Percentiles rank a stretch among this genome's conserved stretches.
These are phyloP conservation scores for Pistacia vera DNA, from an alignment of 345 rosid genomes.

Conservation along the genomic window DNA sequence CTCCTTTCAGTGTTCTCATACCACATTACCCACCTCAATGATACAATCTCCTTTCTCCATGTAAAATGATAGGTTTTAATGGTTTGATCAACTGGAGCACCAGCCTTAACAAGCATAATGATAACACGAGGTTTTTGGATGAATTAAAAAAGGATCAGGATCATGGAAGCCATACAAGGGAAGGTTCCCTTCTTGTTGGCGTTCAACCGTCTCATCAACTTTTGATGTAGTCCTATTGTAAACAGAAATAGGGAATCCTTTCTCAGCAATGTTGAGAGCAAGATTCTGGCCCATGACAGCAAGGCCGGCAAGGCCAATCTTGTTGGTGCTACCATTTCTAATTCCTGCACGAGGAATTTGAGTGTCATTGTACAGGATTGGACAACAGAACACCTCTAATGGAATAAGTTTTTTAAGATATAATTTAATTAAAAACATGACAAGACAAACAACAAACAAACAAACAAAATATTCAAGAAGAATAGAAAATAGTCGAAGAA, in stretches of 20 bases:
- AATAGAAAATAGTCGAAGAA: background rate
- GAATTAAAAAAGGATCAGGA: conserved; percentile 21
- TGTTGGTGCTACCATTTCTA: conserved; percentile 25
- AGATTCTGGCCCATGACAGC: conserved; percentile 54
- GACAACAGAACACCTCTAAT: background rate
- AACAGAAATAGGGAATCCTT: conserved; percentile 48
- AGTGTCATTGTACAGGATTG: background rate
- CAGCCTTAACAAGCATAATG: conserved; percentile 26
- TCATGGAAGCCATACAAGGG: conserved; percentile 23
- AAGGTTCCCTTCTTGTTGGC: conserved; percentile 22
- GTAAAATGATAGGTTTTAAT: conserved; percentile 21
- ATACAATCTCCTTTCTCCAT: conserved; percentile 22
- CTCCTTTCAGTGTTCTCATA: conserved; percentile 43
- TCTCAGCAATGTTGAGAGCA: conserved; percentile 47
- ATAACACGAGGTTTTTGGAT: conserved; percentile 22
- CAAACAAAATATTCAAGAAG: background rate
- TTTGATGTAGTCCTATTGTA: conserved; percentile 45
- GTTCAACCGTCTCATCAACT: conserved; percentile 25
- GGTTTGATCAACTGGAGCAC: conserved; percentile 23
- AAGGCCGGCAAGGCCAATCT: conserved; percentile 47
- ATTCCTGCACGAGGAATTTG: conserved; percentile 10
- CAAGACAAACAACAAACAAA: background rate
- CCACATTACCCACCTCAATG: conserved; percentile 28
- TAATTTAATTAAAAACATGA: background rate
- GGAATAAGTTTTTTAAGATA: background rate